Percentiles rank a stretch among this genome's conserved stretches.
Evolutionary conservation across 176 grass and related monocot genomes (phyloP).

Genomic region (Oryza rufipogon): DNA sequence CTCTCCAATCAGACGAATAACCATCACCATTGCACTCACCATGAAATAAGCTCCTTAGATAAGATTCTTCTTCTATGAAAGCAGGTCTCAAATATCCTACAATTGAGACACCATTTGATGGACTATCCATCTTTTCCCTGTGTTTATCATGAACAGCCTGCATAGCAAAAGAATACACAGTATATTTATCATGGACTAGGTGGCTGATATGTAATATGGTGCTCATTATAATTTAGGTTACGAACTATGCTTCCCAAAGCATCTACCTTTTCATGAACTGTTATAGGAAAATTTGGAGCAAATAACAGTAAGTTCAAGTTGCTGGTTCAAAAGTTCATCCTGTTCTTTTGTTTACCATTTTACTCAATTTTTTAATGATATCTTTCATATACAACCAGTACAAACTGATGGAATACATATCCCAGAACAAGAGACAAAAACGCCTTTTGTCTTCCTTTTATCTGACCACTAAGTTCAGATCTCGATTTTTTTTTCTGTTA

Average conservation of each 20-base stretch:
- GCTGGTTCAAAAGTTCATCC: background rate
- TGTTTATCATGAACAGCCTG: slow-evolving; percentile 65
- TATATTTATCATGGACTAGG: background rate
- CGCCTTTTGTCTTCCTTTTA: background rate
- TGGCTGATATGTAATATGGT: background rate
- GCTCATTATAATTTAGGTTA: slow-evolving; percentile 17
- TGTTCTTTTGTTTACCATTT: slow-evolving; percentile 25
- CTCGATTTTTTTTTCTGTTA: background rate
- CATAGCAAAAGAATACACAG: slow-evolving; percentile 31
- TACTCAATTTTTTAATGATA: background rate
- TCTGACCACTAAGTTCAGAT: background rate
- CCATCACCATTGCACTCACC: slow-evolving; percentile 42
- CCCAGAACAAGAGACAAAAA: background rate
- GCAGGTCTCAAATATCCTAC: slow-evolving; percentile 84
- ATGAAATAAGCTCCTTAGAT: slow-evolving; percentile 73
- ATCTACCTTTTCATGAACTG: slow-evolving; percentile 20
- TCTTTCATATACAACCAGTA: background rate
- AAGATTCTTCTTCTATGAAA: slow-evolving; percentile 88
- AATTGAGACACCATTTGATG: slow-evolving; percentile 89
- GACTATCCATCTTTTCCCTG: slow-evolving; percentile 59
- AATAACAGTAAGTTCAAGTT: slow-evolving; percentile 2
- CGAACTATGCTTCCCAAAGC: background rate
- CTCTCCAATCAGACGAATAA: slow-evolving; percentile 68
- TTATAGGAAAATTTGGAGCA: slow-evolving; percentile 4
- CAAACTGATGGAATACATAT: slow-evolving; percentile 12